A percentile compares a stretch with the other conserved stretches of the same genome.
These are phyloP conservation scores for Mucor plumbeus DNA, from an alignment of 371 early-diverging fungal genomes.

Conservation along the genomic window DNA sequence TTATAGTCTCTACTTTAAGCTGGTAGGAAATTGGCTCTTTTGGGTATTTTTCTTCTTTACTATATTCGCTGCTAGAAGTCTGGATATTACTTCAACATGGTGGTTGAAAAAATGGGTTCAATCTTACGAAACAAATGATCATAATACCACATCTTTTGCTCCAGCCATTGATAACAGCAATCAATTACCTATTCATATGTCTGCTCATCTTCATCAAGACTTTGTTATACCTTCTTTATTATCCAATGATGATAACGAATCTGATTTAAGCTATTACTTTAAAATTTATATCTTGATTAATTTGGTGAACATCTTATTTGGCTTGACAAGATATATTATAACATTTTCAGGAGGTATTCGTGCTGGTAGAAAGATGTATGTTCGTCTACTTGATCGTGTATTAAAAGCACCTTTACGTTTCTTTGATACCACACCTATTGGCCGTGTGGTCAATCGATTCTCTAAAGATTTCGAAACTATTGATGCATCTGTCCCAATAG, in stretches of 20 bases:
- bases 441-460: conserved; percentile 81
- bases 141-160: neutral
- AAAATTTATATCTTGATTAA: conserved; percentile 49
- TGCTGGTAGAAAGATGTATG: conserved; percentile 21
- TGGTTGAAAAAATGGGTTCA: conserved; percentile 62
- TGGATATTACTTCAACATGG: conserved; percentile 48
- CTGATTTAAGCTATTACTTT: conserved; percentile 34
- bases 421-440: conserved; percentile 58
- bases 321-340: conserved; percentile 28
- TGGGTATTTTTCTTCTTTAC: conserved; percentile 41
- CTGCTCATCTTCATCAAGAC: neutral
- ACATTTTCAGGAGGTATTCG: conserved; percentile 52
- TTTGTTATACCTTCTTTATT: neutral
- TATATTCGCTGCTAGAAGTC: conserved; percentile 37
- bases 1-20: conserved; percentile 43
- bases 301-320: conserved; percentile 33
- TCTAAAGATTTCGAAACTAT: conserved; percentile 50
- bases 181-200: neutral
- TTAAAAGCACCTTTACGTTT: conserved; percentile 41
- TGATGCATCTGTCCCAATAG: conserved; percentile 47
- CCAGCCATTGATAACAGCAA: neutral
- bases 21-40: conserved; percentile 46
- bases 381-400: conserved; percentile 21
- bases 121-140: conserved; percentile 26
- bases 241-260: neutral